phyloP scores from a whole-genome alignment of 2,329 filamentous ascomycete species.

The Tolypocladium cylindrosporum region DNA sequence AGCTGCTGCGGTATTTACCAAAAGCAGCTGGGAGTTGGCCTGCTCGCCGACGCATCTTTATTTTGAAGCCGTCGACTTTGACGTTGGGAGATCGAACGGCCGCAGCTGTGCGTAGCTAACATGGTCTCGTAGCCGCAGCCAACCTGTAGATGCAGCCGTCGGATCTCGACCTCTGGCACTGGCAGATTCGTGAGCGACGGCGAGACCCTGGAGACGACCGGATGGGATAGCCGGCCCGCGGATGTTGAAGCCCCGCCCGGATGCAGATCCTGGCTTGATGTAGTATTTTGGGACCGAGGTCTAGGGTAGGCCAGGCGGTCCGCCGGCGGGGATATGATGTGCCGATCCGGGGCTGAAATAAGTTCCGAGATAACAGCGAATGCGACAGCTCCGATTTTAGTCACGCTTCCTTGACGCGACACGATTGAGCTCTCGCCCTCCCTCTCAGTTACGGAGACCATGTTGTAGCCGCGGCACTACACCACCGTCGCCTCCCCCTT shows the following conservation, averaged over 20 bases:
- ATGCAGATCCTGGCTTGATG: too few species aligned
- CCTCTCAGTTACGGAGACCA: not conserved
- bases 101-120: not conserved
- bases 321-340: not conserved
- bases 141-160: not conserved
- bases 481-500: not conserved
- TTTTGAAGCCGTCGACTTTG: not conserved
- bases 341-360: not conserved
- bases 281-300: too few species aligned
- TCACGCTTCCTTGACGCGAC: not conserved
- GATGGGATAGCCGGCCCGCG: not conserved
- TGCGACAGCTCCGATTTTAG: not conserved
- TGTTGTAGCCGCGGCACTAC: not conserved
- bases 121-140: not conserved
- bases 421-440: not conserved
- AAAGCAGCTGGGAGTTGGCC: not conserved
- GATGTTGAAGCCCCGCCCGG: not conserved
- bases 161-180: not conserved
- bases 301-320: too few species aligned
- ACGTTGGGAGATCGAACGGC: not conserved
- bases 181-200: not conserved
- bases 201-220: not conserved
- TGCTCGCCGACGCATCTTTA: not conserved
- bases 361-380: not conserved
- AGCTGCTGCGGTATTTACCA: not conserved